Evolutionary conservation across 2,329 filamentous ascomycete species (phyloP).

Genomic region (Leptographium lundbergii): DNA sequence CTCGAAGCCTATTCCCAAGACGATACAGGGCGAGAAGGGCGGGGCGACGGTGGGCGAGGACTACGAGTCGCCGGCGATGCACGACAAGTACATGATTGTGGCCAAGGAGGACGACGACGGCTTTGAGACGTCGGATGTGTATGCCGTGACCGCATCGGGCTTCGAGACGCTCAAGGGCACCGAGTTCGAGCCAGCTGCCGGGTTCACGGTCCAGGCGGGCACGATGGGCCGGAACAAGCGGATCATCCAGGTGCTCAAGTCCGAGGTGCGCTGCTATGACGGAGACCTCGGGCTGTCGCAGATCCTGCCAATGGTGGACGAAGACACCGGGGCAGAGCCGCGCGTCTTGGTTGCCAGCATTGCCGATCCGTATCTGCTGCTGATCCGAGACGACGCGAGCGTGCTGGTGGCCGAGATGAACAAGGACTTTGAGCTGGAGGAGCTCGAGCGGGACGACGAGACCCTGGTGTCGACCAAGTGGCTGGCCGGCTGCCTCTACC

Average conservation of each 20-base stretch:
- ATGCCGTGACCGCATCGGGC: slow-evolving; percentile 57
- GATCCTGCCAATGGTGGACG: slow-evolving; percentile 86
- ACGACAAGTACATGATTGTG: slow-evolving; percentile 73
- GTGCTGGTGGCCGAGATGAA: slow-evolving; percentile 70
- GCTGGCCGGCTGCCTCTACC: slow-evolving; percentile 73
- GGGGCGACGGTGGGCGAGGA: slow-evolving; percentile 38
- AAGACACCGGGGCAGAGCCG: slow-evolving; percentile 72
- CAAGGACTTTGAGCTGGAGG: slow-evolving; percentile 71
- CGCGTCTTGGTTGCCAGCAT: slow-evolving; percentile 72
- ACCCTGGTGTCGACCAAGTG: slow-evolving; percentile 53
- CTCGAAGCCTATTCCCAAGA: slow-evolving; percentile 53
- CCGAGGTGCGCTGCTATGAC: slow-evolving; percentile 83
- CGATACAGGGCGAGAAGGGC: slow-evolving; percentile 37
- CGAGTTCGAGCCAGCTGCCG: slow-evolving; percentile 85
- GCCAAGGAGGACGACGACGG: slow-evolving; percentile 58
- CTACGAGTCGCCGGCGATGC: slow-evolving; percentile 46
- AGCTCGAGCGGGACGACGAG: slow-evolving; percentile 53
- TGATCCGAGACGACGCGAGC: slow-evolving; percentile 74
- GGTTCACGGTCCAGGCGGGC: slow-evolving; percentile 74
- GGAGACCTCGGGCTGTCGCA: slow-evolving; percentile 78
- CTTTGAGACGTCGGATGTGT: slow-evolving; percentile 67
- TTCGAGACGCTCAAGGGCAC: slow-evolving; percentile 68
- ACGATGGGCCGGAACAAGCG: slow-evolving; percentile 69
- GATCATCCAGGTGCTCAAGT: slow-evolving; percentile 77
- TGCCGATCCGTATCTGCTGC: slow-evolving; percentile 70